Base-by-base conservation (phyloP, 371 early-diverging fungal genomes). In the Parasitella parasitica region DNA sequence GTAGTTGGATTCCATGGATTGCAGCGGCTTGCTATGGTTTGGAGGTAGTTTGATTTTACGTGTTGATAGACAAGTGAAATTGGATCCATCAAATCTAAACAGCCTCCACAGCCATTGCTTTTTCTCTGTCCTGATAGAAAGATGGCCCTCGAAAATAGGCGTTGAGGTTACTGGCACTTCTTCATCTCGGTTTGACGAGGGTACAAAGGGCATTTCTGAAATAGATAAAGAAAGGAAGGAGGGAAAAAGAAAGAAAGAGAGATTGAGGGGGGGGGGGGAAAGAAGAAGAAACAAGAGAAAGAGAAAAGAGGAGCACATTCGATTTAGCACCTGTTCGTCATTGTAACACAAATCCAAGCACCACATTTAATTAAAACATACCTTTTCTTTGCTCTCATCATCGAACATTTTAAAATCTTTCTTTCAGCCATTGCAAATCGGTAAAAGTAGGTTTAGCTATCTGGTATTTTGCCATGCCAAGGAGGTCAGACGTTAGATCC, bases 21-120 rank as follows among this genome's bases (percentile, higher is more conserved):
- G 13, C n/a, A 24, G 49, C n/a, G 13, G 18, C 28, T 20, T 28
- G 37, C 35, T 51, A 51, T 52, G 50, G 16, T 70, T 68, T n/a
- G 70, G 64, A 24, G 72, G 72, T 22, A 78, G 37, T 69, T 76
- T 76, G 28, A 73, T 59, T 61, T 73, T 76, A 26, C 66, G 66
- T 6, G 74, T 65, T 2, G 76, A 76, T 13, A 81, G 46, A 51
- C 81, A 81, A 18, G 77, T 78, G 15, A 81, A 78, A 4, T 59
- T 57, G 0, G 73, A 70, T 11, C 82, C 82, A 37, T 81, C 82
- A 64, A 81, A 81, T 56, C 82, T 73, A 73, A 81, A 81, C 27
- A 81, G 52, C 12, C 77, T 71, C 72, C 77, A 73, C 37, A 72
- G 69, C 82, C 82, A 81, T 41, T 71, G 54, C 36, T 73, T 73